Conservation (phyloP, 2,329 filamentous ascomycete genomes). For the Aspergillus ibericus region DNA sequence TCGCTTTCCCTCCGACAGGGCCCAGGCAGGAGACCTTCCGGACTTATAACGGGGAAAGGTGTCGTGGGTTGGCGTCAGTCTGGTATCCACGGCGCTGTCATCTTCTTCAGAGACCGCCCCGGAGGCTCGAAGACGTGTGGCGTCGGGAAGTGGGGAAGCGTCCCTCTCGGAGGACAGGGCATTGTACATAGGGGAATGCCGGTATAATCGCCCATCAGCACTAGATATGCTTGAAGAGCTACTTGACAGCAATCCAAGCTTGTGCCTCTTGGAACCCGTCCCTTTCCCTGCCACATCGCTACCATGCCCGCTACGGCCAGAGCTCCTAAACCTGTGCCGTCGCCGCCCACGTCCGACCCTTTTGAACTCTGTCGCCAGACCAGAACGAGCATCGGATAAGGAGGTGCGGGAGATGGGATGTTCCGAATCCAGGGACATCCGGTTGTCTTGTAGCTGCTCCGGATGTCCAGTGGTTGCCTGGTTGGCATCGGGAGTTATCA, state of each 20-base stretch:
- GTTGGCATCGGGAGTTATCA: conserved; percentile 19
- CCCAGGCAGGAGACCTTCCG: conserved; percentile 22
- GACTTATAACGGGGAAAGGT: neutral
- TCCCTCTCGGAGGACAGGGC: conserved; percentile 5
- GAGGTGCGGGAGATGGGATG: conserved; percentile 28
- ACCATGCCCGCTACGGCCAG: conserved; percentile 58
- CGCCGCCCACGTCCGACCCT: conserved; percentile 58
- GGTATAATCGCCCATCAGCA: conserved; percentile 32
- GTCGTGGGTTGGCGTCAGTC: neutral
- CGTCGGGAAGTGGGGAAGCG: conserved; percentile 2
- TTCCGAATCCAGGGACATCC: conserved; percentile 24
- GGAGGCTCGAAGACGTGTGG: neutral
- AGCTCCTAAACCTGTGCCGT: conserved; percentile 60
- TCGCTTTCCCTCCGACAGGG: conserved; percentile 58
- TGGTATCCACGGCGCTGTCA: neutral
- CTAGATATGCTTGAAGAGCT: conserved; percentile 59
- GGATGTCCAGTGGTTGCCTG: conserved; percentile 7
- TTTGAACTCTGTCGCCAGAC: conserved; percentile 42
- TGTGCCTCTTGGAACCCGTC: conserved; percentile 55
- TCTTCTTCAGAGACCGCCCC: neutral
- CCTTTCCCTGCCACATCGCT: conserved; percentile 51
- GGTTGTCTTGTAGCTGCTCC: conserved; percentile 21
- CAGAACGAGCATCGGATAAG: conserved; percentile 43
- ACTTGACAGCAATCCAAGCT: conserved; percentile 54
- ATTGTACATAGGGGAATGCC: conserved; percentile 7